Conservation (phyloP, 495 filamentous ascomycete species). For the Aspergillus affinis region DNA sequence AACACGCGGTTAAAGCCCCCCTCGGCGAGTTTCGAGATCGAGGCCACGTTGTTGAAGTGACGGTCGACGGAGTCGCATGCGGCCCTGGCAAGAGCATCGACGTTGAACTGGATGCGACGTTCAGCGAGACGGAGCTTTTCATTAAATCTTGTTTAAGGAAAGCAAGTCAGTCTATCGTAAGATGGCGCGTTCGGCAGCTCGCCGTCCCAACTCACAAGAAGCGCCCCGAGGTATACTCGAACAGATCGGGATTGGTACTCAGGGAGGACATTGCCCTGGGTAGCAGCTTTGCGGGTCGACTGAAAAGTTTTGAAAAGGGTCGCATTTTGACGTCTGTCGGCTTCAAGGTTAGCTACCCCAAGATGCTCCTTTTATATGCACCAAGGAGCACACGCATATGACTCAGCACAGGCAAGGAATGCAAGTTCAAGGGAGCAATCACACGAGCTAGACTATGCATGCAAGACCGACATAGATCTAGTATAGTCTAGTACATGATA, state of each 20-base stretch:
- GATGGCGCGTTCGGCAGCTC: neutral
- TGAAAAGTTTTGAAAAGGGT: too few relatives aligned
- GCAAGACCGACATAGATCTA: too few relatives aligned
- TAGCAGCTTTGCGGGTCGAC: too few relatives aligned
- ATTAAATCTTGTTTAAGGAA: conserved; percentile 25
- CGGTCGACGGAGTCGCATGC: conserved; percentile 17
- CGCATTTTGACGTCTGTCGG: too few relatives aligned
- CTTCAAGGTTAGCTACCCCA: too few relatives aligned
- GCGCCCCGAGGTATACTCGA: conserved; percentile 26
- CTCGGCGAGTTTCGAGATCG: conserved; percentile 33
- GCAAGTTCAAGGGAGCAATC: too few relatives aligned
- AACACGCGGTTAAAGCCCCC: conserved; percentile 37
- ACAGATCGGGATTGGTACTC: conserved; percentile 14
- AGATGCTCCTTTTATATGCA: too few relatives aligned
- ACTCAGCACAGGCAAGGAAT: too few relatives aligned
- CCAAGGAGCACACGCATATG: too few relatives aligned
- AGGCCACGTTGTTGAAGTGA: conserved; percentile 8
- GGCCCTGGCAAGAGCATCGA: conserved; percentile 19
- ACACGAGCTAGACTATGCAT: too few relatives aligned
- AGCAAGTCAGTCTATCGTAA: conserved; percentile 6
- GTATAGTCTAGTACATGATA: too few relatives aligned
- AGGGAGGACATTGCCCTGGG: too few relatives aligned
- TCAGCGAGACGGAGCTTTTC: conserved; percentile 21
- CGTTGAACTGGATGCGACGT: conserved; percentile 21
- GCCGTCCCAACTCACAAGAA: conserved; percentile 26